Evolutionary conservation across 2,329 filamentous ascomycete species (phyloP).

Genomic region (Penicillium decumbens): DNA sequence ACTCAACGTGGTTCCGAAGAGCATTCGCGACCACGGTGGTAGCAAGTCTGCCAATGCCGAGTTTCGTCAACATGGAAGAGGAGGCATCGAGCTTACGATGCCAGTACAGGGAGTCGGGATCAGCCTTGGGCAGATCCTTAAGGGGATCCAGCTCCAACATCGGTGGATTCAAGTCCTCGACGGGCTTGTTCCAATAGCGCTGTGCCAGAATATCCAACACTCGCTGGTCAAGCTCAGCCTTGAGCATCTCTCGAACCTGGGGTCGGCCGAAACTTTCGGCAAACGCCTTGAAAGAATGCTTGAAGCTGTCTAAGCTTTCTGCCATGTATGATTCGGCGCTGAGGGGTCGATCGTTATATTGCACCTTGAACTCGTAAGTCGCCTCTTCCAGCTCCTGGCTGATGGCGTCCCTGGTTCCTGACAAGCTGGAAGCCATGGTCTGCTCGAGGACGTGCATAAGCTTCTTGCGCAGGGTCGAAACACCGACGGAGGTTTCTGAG

Average conservation of each 20-base stretch:
- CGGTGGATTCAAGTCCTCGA: slow-evolving; percentile 70
- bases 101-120: slow-evolving; percentile 84
- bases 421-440: slow-evolving; percentile 90
- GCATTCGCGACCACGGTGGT: slow-evolving; percentile 85
- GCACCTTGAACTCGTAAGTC: slow-evolving; percentile 97
- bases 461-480: slow-evolving; percentile 83
- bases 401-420: slow-evolving; percentile 85
- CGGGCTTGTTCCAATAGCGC: slow-evolving; percentile 94
- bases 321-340: slow-evolving; percentile 96
- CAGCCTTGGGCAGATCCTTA: slow-evolving; percentile 74
- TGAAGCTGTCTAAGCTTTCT: slow-evolving; percentile 91
- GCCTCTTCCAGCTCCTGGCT: slow-evolving; percentile 93
- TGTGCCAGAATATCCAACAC: slow-evolving; percentile 90
- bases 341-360: slow-evolving; percentile 93
- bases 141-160: slow-evolving; percentile 67
- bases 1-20: slow-evolving; percentile 79
- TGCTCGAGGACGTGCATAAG: slow-evolving; percentile 95
- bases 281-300: slow-evolving; percentile 95
- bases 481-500: slow-evolving; percentile 72
- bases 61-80: slow-evolving; percentile 81
- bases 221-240: slow-evolving; percentile 87
- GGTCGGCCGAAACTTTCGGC: slow-evolving; percentile 82
- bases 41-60: slow-evolving; percentile 86
- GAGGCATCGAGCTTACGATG: slow-evolving; percentile 90
- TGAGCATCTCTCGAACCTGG: slow-evolving; percentile 84